Base-by-base conservation (phyloP, 805 yeast genomes). In the Kregervanrija pseudodelftensis region DNA sequence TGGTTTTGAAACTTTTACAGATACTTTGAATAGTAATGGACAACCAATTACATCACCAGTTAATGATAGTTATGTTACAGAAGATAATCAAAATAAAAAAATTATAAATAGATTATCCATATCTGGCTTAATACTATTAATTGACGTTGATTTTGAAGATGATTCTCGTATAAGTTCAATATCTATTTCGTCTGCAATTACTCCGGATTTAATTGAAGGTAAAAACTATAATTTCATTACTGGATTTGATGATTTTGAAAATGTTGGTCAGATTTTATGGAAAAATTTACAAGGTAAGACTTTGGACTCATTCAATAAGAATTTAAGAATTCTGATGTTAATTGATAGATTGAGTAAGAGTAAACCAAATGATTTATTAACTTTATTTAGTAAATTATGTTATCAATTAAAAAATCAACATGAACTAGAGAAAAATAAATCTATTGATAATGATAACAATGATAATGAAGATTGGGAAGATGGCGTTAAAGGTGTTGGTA, bases 1-100 rank as follows among this genome's bases (percentile, higher is more conserved):
- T 43, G 70, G 69, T 2, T 66, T 66, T 45, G 68, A 65, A 39
- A 64, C 67, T 7, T 64, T 64, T 43, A 53, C 57, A 4, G 66
- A 62, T 47, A 50, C 50, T 5, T 59, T 64, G 40, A 42, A 31
- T 40, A 37, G 7, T 10, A 36, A 15, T 9, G 37, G 39, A 15
- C 28, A 39, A 2, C 30, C 36, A 10, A 37, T 37, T 11, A 36
- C 38, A 15, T 38, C 39, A 8, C 33, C 42, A 17, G 46, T 43
- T 12, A 43, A 39, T 17, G 46, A 43, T 33, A 43, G 35, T 13
- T 42, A 43, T 43, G 42, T 40, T 13, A 32, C 39, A n/a, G 33
- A 32, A 2, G 15, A 34, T 12, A 9, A 7, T 5, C 11, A 33
- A 10, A 42, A 40, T 8, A 37, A 37, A 11, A 9, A 44, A 14